These are phyloP conservation scores for Galerina sulciceps DNA, from an alignment of 768 basidiomycete species.

Conservation along the genomic window DNA sequence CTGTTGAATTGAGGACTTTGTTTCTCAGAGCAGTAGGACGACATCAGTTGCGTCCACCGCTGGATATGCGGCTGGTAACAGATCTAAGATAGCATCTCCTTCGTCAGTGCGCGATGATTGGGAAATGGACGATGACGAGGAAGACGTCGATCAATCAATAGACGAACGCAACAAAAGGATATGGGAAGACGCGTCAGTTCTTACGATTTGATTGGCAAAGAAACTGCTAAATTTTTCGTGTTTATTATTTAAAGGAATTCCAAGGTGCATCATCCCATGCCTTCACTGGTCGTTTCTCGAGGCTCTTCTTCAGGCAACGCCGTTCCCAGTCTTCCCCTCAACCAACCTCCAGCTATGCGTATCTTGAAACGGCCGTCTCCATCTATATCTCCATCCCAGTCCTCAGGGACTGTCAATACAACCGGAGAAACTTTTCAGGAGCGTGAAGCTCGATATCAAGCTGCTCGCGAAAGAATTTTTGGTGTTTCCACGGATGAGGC, in stretches of 20 bases:
- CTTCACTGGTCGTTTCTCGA: slow-evolving; percentile 53
- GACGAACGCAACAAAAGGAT: slow-evolving; percentile 54
- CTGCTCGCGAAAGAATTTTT: slow-evolving; percentile 77
- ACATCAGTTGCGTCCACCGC: slow-evolving; percentile 3
- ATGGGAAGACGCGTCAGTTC: slow-evolving; percentile 74
- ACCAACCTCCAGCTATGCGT: slow-evolving; percentile 59
- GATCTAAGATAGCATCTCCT: slow-evolving; percentile 12
- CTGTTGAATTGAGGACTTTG: slow-evolving; percentile 5
- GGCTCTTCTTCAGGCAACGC: slow-evolving; percentile 34
- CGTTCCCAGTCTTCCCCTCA: slow-evolving; percentile 49
- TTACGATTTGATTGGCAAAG: not conserved
- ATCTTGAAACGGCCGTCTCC: slow-evolving; percentile 73
- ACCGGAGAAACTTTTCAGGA: slow-evolving; percentile 53
- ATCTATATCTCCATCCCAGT: slow-evolving; percentile 28
- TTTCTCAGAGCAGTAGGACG: slow-evolving; percentile 3
- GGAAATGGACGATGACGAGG: slow-evolving; percentile 59
- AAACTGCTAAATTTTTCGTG: not conserved
- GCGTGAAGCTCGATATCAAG: slow-evolving; percentile 74
- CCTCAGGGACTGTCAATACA: slow-evolving; percentile 28
- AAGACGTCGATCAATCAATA: slow-evolving; percentile 31
- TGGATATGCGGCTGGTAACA: slow-evolving; percentile 11
- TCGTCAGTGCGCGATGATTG: slow-evolving; percentile 51
- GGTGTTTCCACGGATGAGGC: slow-evolving; percentile 32
- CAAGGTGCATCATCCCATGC: slow-evolving; percentile 68
- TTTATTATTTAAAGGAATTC: slow-evolving; percentile 48